A percentile compares a stretch with the other conserved stretches of the same genome.
Conservation (phyloP, 2,329 filamentous ascomycete genomes). For the Sarocladium strictum region DNA sequence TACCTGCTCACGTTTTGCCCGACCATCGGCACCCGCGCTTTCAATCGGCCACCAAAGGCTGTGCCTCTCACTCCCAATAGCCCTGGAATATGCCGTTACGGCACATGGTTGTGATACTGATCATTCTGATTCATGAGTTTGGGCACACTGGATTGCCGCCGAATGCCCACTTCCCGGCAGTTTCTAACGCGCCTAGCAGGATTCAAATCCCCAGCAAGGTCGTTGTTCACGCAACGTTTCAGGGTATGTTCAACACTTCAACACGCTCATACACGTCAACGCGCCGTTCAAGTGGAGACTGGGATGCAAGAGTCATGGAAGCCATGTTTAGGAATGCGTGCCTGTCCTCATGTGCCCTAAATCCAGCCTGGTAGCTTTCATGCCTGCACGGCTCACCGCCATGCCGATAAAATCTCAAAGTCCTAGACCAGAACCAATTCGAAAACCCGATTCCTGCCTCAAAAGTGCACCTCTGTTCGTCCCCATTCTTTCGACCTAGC, state of each 20-base stretch:
- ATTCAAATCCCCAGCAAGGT: too few species aligned
- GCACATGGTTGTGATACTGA: not conserved
- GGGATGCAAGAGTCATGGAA: not conserved
- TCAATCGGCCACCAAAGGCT: too few species aligned
- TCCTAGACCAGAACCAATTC: not conserved
- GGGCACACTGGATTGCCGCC: too few species aligned
- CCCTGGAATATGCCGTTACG: too few species aligned
- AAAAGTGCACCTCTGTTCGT: not conserved
- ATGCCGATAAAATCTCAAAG: not conserved
- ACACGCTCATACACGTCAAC: too few species aligned
- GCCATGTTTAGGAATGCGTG: not conserved
- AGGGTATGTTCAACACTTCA: too few species aligned
- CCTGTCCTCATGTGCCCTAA: not conserved
- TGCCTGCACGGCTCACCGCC: not conserved
- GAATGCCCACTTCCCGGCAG: too few species aligned
- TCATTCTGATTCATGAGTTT: too few species aligned
- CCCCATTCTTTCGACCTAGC: not conserved
- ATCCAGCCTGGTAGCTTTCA: not conserved
- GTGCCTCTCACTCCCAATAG: too few species aligned
- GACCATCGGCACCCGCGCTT: not conserved
- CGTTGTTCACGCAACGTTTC: too few species aligned
- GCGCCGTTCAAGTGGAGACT: too few species aligned
- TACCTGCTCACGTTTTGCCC: not conserved
- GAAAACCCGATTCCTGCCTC: not conserved
- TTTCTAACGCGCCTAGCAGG: too few species aligned